Conservation (phyloP, 2,329 filamentous ascomycete genomes). For the Lachnellula subtilissima region DNA sequence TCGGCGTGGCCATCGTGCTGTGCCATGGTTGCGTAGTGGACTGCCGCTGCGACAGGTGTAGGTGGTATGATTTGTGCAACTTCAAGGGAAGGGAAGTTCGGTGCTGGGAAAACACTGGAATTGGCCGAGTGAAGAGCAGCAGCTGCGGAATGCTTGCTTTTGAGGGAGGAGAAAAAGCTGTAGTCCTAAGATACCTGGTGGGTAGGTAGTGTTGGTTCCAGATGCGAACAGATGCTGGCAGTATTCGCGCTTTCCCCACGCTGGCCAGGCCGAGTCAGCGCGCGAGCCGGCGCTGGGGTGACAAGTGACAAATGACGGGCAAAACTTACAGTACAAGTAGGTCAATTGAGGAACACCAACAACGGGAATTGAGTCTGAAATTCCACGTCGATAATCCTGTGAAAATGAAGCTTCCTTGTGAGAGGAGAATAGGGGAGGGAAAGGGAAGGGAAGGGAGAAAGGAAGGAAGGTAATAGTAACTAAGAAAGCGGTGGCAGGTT, state of each 20-base stretch:
- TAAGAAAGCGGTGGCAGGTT: neutral
- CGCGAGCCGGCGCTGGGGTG: neutral
- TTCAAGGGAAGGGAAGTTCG: neutral
- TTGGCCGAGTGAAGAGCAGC: neutral
- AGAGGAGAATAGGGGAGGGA: neutral
- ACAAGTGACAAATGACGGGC: neutral
- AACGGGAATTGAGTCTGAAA: neutral
- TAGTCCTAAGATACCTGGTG: neutral
- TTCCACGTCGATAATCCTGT: neutral
- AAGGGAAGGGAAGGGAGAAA: neutral
- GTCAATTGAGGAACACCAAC: neutral
- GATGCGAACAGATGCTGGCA: neutral
- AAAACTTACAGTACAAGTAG: neutral
- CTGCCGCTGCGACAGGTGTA: neutral
- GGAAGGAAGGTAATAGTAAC: neutral
- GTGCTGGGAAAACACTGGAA: neutral
- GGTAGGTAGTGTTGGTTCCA: neutral
- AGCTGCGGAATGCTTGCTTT: neutral
- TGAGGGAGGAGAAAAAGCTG: neutral
- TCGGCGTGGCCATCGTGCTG: slow-evolving; percentile 1
- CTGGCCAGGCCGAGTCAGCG: neutral
- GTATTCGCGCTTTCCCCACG: neutral
- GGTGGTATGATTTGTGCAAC: neutral
- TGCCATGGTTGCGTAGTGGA: neutral
- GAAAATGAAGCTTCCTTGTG: neutral